Conservation (phyloP, 192 early-diverging fungal genomes). For the Geranomyces variabilis region DNA sequence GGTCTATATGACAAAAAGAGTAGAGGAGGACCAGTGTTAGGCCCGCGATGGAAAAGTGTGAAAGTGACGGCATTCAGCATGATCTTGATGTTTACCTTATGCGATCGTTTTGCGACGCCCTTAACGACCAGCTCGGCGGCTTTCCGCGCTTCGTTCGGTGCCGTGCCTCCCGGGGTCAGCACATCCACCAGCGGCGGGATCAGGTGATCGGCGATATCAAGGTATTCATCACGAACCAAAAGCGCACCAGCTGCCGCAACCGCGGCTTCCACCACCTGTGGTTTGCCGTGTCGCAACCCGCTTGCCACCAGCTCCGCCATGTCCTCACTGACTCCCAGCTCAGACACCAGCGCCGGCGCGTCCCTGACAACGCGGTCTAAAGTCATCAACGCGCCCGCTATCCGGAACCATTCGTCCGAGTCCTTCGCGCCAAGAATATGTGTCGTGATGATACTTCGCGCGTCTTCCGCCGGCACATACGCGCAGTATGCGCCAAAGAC, state of each 20-base stretch:
- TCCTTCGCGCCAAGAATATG: slow-evolving; percentile 33
- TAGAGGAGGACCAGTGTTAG: background rate
- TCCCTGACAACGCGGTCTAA: slow-evolving; percentile 54
- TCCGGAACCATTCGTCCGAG: slow-evolving; percentile 27
- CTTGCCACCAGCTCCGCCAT: background rate
- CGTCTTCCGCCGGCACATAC: slow-evolving; percentile 54
- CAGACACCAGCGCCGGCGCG: slow-evolving; percentile 48
- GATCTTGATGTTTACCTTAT: slow-evolving; percentile 31
- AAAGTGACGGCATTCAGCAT: slow-evolving; percentile 9
- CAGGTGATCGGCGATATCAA: background rate
- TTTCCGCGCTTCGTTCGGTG: slow-evolving; percentile 35
- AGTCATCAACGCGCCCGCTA: slow-evolving; percentile 48
- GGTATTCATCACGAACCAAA: slow-evolving; percentile 22
- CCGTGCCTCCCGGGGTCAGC: slow-evolving; percentile 10
- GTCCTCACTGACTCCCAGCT: slow-evolving; percentile 29
- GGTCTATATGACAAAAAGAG: slow-evolving; percentile 23
- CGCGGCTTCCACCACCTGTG: slow-evolving; percentile 38
- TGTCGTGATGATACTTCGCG: slow-evolving; percentile 47
- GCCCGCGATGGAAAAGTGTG: too few species aligned
- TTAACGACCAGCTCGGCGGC: slow-evolving; percentile 52
- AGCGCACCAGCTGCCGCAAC: slow-evolving; percentile 30
- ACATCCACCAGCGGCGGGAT: slow-evolving; percentile 18
- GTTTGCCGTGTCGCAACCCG: slow-evolving; percentile 30
- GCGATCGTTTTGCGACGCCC: slow-evolving; percentile 46
- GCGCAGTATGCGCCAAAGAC: slow-evolving; percentile 63